Evolutionary conservation across 2,329 filamentous ascomycete species (phyloP).

Genomic region (Penicillium verrucosum): DNA sequence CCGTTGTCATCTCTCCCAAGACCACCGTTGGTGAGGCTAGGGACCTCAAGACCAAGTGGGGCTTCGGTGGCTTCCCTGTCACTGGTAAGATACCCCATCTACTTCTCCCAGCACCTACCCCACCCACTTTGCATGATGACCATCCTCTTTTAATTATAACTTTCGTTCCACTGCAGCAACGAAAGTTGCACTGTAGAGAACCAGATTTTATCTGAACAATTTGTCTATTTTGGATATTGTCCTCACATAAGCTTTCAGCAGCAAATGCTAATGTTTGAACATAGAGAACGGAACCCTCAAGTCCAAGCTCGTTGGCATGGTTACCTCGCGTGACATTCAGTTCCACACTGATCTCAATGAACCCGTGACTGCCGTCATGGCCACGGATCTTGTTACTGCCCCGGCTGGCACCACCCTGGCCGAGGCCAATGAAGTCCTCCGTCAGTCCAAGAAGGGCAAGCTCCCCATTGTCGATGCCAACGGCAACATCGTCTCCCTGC

Average conservation of each 20-base stretch:
- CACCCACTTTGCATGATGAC: conserved; percentile 62
- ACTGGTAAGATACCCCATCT: conserved; percentile 69
- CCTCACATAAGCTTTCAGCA: conserved; percentile 5
- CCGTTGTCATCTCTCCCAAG: conserved; percentile 80
- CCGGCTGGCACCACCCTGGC: conserved; percentile 74
- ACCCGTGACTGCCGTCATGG: conserved; percentile 87
- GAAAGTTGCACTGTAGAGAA: conserved; percentile 80
- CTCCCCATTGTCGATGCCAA: conserved; percentile 83
- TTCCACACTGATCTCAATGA: conserved; percentile 76
- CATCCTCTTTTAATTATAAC: conserved; percentile 71
- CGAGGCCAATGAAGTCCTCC: conserved; percentile 90
- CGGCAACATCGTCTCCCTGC: conserved; percentile 84
- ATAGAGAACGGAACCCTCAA: conserved; percentile 86
- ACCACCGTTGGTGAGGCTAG: conserved; percentile 90
- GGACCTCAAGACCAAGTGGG: conserved; percentile 94
- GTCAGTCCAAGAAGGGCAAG: conserved; percentile 97
- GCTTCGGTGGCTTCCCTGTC: conserved; percentile 96
- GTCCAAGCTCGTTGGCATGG: conserved; percentile 94
- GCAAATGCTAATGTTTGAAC: conserved; percentile 20
- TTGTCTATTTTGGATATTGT: conserved; percentile 8
- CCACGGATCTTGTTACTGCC: conserved; percentile 88
- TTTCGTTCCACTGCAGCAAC: conserved; percentile 99
- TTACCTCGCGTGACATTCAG: conserved; percentile 96
- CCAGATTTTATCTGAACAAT: conserved; percentile 50
- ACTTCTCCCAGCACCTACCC: conserved; percentile 6